These are phyloP conservation scores for Colletotrichum truncatum DNA, from an alignment of 2,329 filamentous ascomycete species.

Conservation along the genomic window DNA sequence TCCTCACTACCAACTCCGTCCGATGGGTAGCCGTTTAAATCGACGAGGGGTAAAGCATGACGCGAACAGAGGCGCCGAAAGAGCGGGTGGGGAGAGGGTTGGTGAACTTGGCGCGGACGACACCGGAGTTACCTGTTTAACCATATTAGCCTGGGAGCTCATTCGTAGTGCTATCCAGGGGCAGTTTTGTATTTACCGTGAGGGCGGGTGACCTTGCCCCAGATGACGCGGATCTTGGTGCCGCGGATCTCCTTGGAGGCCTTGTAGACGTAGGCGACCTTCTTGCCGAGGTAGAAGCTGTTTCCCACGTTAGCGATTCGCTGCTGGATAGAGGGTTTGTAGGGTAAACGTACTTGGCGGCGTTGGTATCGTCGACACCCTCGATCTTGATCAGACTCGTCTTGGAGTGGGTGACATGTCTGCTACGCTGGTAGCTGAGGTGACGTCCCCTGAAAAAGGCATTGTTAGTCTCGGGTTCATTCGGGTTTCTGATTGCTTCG, in stretches of 20 bases:
- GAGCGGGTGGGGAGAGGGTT: constrained; percentile 95
- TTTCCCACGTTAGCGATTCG: constrained; percentile 35
- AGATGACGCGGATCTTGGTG: constrained; percentile 99
- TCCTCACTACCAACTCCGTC: constrained; percentile 70
- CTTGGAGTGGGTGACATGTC: constrained; percentile 89
- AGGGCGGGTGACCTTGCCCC: constrained; percentile 96
- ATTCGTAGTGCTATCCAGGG: neutral
- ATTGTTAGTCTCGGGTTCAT: constrained; percentile 18
- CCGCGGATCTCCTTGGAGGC: constrained; percentile 93
- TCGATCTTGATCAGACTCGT: constrained; percentile 98
- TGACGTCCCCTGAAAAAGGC: constrained; percentile 81
- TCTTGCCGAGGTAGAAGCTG: constrained; percentile 98
- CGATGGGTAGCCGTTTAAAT: constrained; percentile 74
- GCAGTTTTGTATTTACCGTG: constrained; percentile 73
- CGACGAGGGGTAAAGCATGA: constrained; percentile 98
- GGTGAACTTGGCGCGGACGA: constrained; percentile 97
- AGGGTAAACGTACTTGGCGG: constrained; percentile 76
- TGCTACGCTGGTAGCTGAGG: constrained; percentile 96
- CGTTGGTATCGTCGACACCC: constrained; percentile 90
- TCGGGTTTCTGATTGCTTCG: neutral
- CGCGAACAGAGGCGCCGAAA: constrained; percentile 94
- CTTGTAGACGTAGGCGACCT: constrained; percentile 98
- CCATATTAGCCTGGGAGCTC: constrained; percentile 3
- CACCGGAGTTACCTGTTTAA: constrained; percentile 86
- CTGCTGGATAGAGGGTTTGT: neutral